phyloP scores from a whole-genome alignment of 805 yeast species.

The Hanseniaspora jakobsenii region DNA sequence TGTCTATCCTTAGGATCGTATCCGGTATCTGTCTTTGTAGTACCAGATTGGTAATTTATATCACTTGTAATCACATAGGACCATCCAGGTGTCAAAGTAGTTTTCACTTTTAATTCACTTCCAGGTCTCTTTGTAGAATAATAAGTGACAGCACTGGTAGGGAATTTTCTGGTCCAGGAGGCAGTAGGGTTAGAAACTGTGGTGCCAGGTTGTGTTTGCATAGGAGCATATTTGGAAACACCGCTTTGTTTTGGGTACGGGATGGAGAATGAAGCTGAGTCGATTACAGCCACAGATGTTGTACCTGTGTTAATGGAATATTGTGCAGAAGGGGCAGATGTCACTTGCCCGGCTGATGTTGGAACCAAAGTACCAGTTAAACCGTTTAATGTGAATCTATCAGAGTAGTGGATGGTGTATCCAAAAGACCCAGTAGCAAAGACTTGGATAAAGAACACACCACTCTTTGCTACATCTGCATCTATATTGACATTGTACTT shows the following conservation, averaged over 20 bases:
- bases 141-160: constrained; percentile 54
- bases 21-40: constrained; percentile 44
- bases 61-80: constrained; percentile 48
- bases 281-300: constrained; percentile 6
- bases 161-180: constrained; percentile 46
- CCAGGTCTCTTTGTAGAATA: constrained; percentile 30
- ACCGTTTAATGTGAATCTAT: constrained; percentile 51
- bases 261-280: constrained; percentile 41
- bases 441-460: constrained; percentile 61
- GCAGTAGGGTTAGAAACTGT: constrained; percentile 45
- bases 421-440: constrained; percentile 36
- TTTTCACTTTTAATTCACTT: constrained; percentile 21
- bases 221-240: constrained; percentile 66
- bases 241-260: constrained; percentile 73
- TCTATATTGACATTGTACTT: constrained; percentile 33
- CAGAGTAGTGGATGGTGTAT: constrained; percentile 52
- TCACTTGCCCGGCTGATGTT: constrained; percentile 27
- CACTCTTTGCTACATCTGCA: constrained; percentile 42
- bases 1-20: constrained; percentile 45
- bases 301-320: constrained; percentile 18
- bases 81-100: constrained; percentile 82
- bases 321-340: constrained; percentile 33
- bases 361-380: constrained; percentile 56
- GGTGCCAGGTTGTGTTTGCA: constrained; percentile 78
- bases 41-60: constrained; percentile 57